Conservation (phyloP, 345 rosid genomes). For the Triadica sebifera region DNA sequence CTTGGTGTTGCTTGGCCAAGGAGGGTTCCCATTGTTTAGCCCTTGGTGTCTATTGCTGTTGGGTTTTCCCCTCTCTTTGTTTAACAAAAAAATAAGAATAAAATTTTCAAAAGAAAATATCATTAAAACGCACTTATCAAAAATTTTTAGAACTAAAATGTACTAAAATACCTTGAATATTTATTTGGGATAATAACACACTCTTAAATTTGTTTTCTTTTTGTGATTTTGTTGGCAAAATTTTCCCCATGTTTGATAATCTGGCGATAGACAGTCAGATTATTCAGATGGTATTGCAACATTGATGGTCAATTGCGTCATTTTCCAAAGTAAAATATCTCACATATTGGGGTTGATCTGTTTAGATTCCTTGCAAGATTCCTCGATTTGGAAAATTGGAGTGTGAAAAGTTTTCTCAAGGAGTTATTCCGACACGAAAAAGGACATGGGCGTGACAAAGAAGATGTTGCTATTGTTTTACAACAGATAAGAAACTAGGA, state of each 20-base stretch:
- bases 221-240: neutral
- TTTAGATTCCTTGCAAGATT: neutral
- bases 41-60: no score
- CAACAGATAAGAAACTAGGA: neutral
- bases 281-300: neutral
- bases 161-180: no score
- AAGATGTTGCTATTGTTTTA: neutral
- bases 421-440: slow-evolving; percentile 5
- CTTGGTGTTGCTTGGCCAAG: no score
- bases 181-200: no score
- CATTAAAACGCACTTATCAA: no score
- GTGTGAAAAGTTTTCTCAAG: neutral
- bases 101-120: no score
- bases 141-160: no score
- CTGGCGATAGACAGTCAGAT: neutral
- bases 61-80: no score
- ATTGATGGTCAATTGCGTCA: neutral
- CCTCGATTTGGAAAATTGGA: slow-evolving; percentile 8
- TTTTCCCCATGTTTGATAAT: neutral
- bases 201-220: no score
- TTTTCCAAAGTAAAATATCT: neutral
- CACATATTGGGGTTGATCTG: neutral
- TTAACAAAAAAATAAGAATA: no score
- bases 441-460: neutral
- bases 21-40: no score